Evolutionary conservation across 2,329 filamentous ascomycete genomes (phyloP), one percentile per base, ranked within the genome.

Genomic region (Lasiodiplodia sp.): DNA sequence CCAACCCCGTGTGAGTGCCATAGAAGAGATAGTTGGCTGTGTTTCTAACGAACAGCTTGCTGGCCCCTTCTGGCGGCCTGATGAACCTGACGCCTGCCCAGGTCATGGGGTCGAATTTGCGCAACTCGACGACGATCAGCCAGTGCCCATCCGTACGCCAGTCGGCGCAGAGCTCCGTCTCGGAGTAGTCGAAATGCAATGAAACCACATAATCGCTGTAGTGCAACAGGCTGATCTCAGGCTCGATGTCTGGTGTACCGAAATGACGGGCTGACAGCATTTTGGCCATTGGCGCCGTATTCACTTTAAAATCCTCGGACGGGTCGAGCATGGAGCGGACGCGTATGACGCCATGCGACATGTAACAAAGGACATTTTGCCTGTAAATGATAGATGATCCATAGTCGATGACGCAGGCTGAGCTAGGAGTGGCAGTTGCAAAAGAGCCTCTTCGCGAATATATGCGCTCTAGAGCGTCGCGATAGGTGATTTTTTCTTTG

Each of bases 11-110:
- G 75, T 89, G 87, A 0, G 88, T 90, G 4, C 90, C 91, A 72
- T 87, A 91, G 73, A 89, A 91, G 2, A 94, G 81, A 75, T 87
- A 89, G 1, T 83, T 74, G 1, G 77, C 73, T 69, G 88, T 87
- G 70, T 92, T 91, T 11, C 91, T 86, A 3, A 91, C 89, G 75
- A 93, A 92, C 1, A 93, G 78, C 69, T 86, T 88, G 34, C 83
- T 79, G 2, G 81, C 67, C 12, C 47, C 31, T 8, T 23, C 49
- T 6, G 25, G 63, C 3, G 23, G 51, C 12, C 31, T 55, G 31
- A 55, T 47, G 31, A 66, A 16, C 3, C n/a, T 52, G 21, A 66
- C 37, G 8, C 63, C 63, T 14, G 16, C 11, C 2, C 37, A 21
- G 23, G 51, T 66, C 16, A 51, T 23, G 18, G 65, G 65, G 63